Base-by-base conservation (phyloP, 2,329 filamentous ascomycete genomes). In the Rhytidhysteron rufulum region DNA sequence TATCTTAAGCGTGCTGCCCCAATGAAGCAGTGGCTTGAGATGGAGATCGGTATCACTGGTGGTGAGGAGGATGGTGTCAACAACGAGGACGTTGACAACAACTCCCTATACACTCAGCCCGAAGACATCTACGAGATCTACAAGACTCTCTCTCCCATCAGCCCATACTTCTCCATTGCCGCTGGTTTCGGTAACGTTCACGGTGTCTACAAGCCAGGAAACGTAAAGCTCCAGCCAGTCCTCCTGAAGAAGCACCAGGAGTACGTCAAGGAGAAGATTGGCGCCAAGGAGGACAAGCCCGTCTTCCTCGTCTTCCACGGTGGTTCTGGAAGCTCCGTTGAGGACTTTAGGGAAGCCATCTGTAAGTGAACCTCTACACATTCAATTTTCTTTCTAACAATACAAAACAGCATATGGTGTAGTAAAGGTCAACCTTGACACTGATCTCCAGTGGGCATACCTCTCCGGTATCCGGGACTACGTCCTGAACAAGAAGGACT, bases 251-350 rank as follows among this genome's bases (percentile, higher is more conserved):
- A 97, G 85, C 93, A 98, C 82, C 93, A 98, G 78, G 78, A 78
- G 51, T 88, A 86, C 71, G 88, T 96, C 69, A 82, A 88, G 72
- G 82, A 91, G 71, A 80, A 94, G 77, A 81, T 84, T 51, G 70
- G 72, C 54, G 73, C 79, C 60, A 74, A 78, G 57, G 80, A 86
- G 53, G 79, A 86, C 65, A 96, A 96, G 85, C 93, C 93, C 55
- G 87, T 97, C 65, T 97, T 90, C 83, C 88, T 98, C 63, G 93
- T 98, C 69, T 98, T 98, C 86, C 93, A 98, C 80, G 93, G 93
- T 63, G 93, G 93, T 60, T 95, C 88, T 50, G 93, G 93, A 55
- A 94, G 87, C 53, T 78, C 79, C 67, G 94, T 95, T 78, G 72
- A 88, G 57, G 93, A 98, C 75, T 98, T 86, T 80, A 78, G 76